phyloP scores from a whole-genome alignment of 2,329 filamentous ascomycete species.

The Fusarium pilosicola region DNA sequence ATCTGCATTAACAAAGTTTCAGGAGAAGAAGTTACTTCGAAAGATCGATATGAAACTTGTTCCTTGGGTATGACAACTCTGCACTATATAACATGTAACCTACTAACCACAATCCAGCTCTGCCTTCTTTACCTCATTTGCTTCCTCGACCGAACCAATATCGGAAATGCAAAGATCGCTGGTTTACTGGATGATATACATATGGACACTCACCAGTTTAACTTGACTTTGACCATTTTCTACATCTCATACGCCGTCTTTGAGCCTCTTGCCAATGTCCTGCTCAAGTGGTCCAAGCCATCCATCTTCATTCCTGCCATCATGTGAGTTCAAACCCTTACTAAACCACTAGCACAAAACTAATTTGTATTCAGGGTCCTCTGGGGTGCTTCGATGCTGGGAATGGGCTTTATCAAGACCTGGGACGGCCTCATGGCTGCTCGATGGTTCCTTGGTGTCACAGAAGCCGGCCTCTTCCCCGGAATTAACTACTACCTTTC shows the following conservation, averaged over 20 bases:
- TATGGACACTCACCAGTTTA: slow-evolving; percentile 75
- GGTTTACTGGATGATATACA: slow-evolving; percentile 65
- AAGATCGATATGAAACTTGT: slow-evolving; percentile 71
- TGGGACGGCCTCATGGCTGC: slow-evolving; percentile 74
- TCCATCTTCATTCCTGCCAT: slow-evolving; percentile 84
- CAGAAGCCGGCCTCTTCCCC: slow-evolving; percentile 80
- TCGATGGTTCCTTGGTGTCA: slow-evolving; percentile 76
- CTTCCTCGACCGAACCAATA: slow-evolving; percentile 81
- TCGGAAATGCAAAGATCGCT: slow-evolving; percentile 74
- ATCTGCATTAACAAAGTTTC: slow-evolving; percentile 11
- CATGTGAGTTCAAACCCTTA: slow-evolving; percentile 65
- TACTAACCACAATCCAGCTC: slow-evolving; percentile 53
- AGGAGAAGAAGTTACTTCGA: slow-evolving; percentile 71
- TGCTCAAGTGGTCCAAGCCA: slow-evolving; percentile 80
- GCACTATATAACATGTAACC: background rate
- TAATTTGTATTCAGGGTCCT: slow-evolving; percentile 56
- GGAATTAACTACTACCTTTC: slow-evolving; percentile 83
- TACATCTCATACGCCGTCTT: slow-evolving; percentile 87
- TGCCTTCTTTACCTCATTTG: slow-evolving; percentile 78
- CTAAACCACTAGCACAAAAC: background rate
- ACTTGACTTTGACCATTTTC: slow-evolving; percentile 81
- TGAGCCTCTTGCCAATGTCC: slow-evolving; percentile 80
- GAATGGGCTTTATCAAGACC: slow-evolving; percentile 73
- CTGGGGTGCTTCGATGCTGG: slow-evolving; percentile 76
- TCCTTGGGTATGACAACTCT: slow-evolving; percentile 59